Evolutionary conservation across 352 stramenopile species (phyloP).

Genomic region (Bremia lactucae): DNA sequence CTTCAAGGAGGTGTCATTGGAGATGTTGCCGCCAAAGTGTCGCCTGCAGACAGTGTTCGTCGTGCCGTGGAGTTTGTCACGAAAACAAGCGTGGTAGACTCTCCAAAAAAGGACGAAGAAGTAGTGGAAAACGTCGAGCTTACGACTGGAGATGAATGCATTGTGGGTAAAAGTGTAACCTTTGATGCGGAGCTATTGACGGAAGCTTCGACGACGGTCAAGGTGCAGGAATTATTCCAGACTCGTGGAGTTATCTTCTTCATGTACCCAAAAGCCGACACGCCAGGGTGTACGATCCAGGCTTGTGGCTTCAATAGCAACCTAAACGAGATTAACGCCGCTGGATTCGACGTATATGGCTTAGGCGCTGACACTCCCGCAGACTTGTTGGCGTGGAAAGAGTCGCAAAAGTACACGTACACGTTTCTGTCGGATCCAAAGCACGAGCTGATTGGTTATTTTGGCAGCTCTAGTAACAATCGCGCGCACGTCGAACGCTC

Average conservation of each 20-base stretch:
- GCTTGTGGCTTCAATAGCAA: constrained; percentile 81
- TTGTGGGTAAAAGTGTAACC: constrained; percentile 34
- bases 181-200: constrained; percentile 63
- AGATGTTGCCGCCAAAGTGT: constrained; percentile 72
- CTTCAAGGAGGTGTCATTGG: constrained; percentile 68
- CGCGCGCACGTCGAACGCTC: constrained; percentile 63
- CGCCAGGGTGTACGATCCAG: constrained; percentile 73
- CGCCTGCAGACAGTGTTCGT: constrained; percentile 60
- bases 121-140: constrained; percentile 10
- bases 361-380: constrained; percentile 58
- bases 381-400: constrained; percentile 68
- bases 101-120: constrained; percentile 7
- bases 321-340: constrained; percentile 57
- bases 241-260: constrained; percentile 78
- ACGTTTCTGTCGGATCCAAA: constrained; percentile 72
- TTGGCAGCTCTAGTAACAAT: constrained; percentile 60
- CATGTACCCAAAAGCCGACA: constrained; percentile 84
- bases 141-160: constrained; percentile 15
- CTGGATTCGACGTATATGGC: constrained; percentile 73
- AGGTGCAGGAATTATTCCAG: constrained; percentile 63
- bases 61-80: constrained; percentile 66
- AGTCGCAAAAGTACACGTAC: constrained; percentile 71
- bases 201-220: constrained; percentile 41
- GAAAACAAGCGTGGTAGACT: constrained; percentile 16
- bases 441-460: constrained; percentile 66